Evolutionary conservation across 306 rosid genomes (phyloP), one percentile per base, ranked within the genome.

Genomic region (Sesbania bispinosa): DNA sequence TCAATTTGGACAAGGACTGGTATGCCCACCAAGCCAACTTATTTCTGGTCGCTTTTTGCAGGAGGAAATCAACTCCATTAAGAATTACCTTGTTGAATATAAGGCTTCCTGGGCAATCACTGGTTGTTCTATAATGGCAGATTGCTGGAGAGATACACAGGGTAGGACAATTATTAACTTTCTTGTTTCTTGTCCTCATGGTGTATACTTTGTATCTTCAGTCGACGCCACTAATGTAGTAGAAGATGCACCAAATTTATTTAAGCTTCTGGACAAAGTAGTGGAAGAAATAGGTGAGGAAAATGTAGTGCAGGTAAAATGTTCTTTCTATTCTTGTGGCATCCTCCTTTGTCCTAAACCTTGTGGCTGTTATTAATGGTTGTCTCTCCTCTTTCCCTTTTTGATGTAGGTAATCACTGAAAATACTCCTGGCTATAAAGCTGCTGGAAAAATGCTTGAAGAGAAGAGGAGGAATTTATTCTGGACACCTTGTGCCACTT

Each of bases 231-330:
- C 92, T 18, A 81, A 83, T 75, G 68, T 87, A 54, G 71, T 87
- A 52, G 90, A 89, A 63, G 97, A 91, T 78, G 82, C 91, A 62
- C 78, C 82, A 32, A 86, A 74, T 83, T 83, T 94, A 83, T 94
- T 87, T 86, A 80, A 83, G 85, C 85, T 89, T 43, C 89, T 94
- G 29, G 99, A 94, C 71, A 82, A 80, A 70, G 88, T 87, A 68
- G 95, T 94, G 67, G 96, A 94, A 80, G 96, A 94, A 80, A 82
- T 87, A 59, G 97, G 95, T 20, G 95, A 87, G 87, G 97, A 90
- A 82, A 86, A 90, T 77, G 89, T 94, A 19, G 92, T 89, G 71
- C 97, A 94, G 97, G 97, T 94, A 90, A 66, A 75, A 85, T 82
- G 69, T 69, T 81, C 47, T 68, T 63, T 77, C 68, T 77, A 57